Evolutionary conservation across 2,329 filamentous ascomycete species (phyloP).

Genomic region (Claviceps sorghi): DNA sequence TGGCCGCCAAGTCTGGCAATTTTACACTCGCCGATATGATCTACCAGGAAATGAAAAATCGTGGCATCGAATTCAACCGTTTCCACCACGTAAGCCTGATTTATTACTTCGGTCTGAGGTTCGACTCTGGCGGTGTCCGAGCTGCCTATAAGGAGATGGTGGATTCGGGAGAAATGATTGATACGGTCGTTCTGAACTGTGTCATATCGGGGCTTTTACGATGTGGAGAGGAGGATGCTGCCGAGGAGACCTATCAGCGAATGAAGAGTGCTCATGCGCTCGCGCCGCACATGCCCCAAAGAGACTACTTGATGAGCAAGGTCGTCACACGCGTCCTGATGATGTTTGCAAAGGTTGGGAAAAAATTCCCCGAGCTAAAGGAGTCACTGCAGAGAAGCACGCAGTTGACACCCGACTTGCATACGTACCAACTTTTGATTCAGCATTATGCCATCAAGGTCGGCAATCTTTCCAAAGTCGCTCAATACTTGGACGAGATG

Average conservation of each 20-base stretch:
- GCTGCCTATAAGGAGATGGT: slow-evolving; percentile 71
- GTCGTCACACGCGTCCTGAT: slow-evolving; percentile 41
- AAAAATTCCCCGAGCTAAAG: slow-evolving; percentile 39
- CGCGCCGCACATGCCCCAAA: slow-evolving; percentile 24
- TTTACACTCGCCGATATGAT: slow-evolving; percentile 74
- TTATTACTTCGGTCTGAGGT: slow-evolving; percentile 63
- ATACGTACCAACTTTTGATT: slow-evolving; percentile 68
- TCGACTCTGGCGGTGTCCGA: slow-evolving; percentile 60
- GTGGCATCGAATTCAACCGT: slow-evolving; percentile 56
- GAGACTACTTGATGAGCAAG: slow-evolving; percentile 31
- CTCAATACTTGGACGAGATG: slow-evolving; percentile 69
- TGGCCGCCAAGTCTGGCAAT: slow-evolving; percentile 73
- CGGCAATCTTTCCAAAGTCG: slow-evolving; percentile 59
- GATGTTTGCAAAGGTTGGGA: slow-evolving; percentile 41
- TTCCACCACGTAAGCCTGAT: slow-evolving; percentile 73
- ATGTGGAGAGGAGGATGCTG: slow-evolving; percentile 60
- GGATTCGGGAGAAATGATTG: slow-evolving; percentile 72
- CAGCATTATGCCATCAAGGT: slow-evolving; percentile 53
- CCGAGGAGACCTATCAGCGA: slow-evolving; percentile 64
- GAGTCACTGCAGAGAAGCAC: slow-evolving; percentile 43
- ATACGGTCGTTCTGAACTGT: slow-evolving; percentile 74
- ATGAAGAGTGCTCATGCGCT: slow-evolving; percentile 55
- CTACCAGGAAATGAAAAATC: slow-evolving; percentile 61
- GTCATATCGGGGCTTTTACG: slow-evolving; percentile 67
- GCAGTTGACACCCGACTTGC: slow-evolving; percentile 56